These are phyloP conservation scores for Forsythia suspensa DNA, from an alignment of 257 asterid genomes.

Conservation along the genomic window DNA sequence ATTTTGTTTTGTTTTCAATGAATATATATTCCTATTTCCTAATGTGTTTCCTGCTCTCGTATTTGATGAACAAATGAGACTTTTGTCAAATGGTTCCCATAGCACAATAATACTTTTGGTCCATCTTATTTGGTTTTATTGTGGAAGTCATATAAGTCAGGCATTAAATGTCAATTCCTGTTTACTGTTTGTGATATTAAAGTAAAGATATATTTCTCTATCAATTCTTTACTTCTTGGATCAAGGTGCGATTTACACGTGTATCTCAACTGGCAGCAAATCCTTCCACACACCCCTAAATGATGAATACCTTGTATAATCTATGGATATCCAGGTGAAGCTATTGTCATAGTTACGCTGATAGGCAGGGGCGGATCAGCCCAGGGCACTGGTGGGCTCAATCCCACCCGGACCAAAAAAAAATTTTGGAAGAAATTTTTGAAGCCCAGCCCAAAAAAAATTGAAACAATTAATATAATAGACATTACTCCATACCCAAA, in stretches of 20 bases:
- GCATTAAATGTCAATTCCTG: not conserved
- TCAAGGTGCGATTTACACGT: not conserved
- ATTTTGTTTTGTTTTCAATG: not conserved
- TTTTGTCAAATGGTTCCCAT: not conserved
- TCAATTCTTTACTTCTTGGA: not conserved
- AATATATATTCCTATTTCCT: not conserved
- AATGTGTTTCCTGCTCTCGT: not conserved
- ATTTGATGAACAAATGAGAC: not conserved
- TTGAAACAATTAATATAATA: too few species aligned
- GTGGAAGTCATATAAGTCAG: not conserved
- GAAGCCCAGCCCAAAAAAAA: too few species aligned
- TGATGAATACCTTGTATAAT: constrained; percentile 24
- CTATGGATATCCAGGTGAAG: constrained; percentile 40
- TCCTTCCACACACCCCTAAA: constrained; percentile 28
- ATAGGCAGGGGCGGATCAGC: too few species aligned
- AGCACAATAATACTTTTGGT: not conserved
- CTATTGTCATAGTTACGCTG: constrained; percentile 49
- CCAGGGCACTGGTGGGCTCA: too few species aligned
- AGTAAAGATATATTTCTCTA: too few species aligned
- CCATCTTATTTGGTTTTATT: not conserved
- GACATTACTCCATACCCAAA: too few species aligned
- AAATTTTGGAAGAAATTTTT: too few species aligned
- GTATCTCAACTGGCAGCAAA: not conserved
- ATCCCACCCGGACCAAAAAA: too few species aligned
- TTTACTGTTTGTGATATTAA: not conserved